phyloP scores from a whole-genome alignment of 371 early-diverging fungal species.

The Mortierella sp. region DNA sequence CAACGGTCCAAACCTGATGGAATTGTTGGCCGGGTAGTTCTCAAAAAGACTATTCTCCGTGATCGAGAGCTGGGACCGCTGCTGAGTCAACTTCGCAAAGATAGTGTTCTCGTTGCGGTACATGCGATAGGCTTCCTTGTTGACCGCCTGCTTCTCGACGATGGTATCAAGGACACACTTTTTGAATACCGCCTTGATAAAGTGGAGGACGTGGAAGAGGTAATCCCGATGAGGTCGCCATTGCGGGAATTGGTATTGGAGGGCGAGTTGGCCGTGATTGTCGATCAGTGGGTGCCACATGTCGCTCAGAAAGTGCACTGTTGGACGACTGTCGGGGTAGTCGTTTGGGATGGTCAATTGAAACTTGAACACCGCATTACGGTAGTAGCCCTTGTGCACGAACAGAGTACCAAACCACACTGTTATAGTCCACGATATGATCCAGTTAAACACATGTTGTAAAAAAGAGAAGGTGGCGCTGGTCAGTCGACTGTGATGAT shows the following conservation, averaged over 20 bases:
- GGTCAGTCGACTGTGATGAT: slow-evolving; percentile 6
- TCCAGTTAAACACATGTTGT: background rate
- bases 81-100: slow-evolving; percentile 83
- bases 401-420: slow-evolving; percentile 91
- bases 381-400: slow-evolving; percentile 91
- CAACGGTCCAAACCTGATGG: slow-evolving; percentile 72
- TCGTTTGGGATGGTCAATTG: slow-evolving; percentile 87
- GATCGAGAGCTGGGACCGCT: slow-evolving; percentile 85
- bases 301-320: slow-evolving; percentile 89
- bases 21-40: slow-evolving; percentile 68
- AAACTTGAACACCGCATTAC: slow-evolving; percentile 95
- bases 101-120: slow-evolving; percentile 76
- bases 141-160: slow-evolving; percentile 77
- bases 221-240: slow-evolving; percentile 90
- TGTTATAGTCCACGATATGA: slow-evolving; percentile 33
- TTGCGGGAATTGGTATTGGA: slow-evolving; percentile 82
- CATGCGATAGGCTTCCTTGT: slow-evolving; percentile 82
- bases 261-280: slow-evolving; percentile 65
- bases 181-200: slow-evolving; percentile 88
- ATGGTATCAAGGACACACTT: slow-evolving; percentile 79
- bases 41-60: slow-evolving; percentile 80
- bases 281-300: slow-evolving; percentile 98
- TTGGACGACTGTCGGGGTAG: slow-evolving; percentile 89
- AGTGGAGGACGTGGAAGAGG: slow-evolving; percentile 87
- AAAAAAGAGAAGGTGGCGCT: background rate